phyloP scores from a whole-genome alignment of 768 basidiomycete species.

The Xerocomellus intermedius region DNA sequence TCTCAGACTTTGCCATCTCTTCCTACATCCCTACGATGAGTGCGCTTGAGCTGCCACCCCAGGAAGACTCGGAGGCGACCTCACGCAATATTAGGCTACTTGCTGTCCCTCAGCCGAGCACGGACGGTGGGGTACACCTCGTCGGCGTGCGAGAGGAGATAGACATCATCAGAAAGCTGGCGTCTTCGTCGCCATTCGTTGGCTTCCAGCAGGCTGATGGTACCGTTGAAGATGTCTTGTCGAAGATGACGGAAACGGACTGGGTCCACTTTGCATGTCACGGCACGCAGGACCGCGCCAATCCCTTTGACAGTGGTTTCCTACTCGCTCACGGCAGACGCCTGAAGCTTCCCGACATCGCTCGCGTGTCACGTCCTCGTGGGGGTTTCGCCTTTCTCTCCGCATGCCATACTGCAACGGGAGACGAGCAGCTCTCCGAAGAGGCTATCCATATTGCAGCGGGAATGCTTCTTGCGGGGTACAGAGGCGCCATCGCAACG shows the following conservation, averaged over 20 bases:
- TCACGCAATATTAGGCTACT: slow-evolving; percentile 1
- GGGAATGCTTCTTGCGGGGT: too few relatives aligned
- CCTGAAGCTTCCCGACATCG: neutral
- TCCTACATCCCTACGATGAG: slow-evolving; percentile 31
- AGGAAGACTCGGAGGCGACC: neutral
- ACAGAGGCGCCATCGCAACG: too few relatives aligned
- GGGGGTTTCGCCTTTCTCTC: slow-evolving; percentile 27
- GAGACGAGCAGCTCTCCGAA: neutral
- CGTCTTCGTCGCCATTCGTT: neutral
- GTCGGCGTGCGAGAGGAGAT: slow-evolving; percentile 5
- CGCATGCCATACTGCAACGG: neutral
- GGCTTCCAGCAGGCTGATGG: neutral
- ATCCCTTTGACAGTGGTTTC: slow-evolving; percentile 24
- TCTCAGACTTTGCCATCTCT: neutral
- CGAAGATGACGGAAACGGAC: neutral
- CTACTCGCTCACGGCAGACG: slow-evolving; percentile 2
- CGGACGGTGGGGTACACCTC: slow-evolving; percentile 2
- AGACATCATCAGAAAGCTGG: slow-evolving; percentile 16
- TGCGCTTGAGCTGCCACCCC: slow-evolving; percentile 11
- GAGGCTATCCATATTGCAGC: neutral
- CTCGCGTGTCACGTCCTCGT: neutral
- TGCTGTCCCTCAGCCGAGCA: slow-evolving; percentile 9
- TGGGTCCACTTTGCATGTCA: slow-evolving; percentile 35
- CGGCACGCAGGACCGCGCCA: slow-evolving; percentile 17
- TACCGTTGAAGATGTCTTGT: neutral